These are phyloP conservation scores for Citrullus amarus DNA, from an alignment of 306 rosid species.

Conservation along the genomic window DNA sequence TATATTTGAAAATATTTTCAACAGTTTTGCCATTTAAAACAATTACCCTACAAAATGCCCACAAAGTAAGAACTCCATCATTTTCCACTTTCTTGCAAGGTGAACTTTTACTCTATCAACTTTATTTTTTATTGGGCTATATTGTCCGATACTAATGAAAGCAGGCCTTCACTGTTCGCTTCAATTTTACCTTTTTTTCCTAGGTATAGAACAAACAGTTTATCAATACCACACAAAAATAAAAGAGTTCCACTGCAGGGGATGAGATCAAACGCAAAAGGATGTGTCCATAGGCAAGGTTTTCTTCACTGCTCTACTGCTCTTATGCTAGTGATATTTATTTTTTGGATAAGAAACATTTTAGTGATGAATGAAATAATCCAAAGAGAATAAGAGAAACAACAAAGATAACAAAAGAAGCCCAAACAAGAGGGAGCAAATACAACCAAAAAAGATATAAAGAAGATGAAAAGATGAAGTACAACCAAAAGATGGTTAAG, in stretches of 20 bases:
- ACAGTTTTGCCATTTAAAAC: too few relatives aligned
- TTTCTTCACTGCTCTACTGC: not conserved
- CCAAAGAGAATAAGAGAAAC: too few relatives aligned
- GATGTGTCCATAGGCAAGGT: not conserved
- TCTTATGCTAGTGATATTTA: not conserved
- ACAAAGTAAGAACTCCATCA: not conserved
- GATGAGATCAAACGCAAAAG: not conserved
- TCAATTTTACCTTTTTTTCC: not conserved
- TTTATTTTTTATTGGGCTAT: not conserved
- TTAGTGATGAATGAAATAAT: too few relatives aligned
- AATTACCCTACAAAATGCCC: not conserved
- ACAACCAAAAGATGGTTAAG: too few relatives aligned
- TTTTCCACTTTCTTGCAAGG: constrained; percentile 1
- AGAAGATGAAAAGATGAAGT: too few relatives aligned
- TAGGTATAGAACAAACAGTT: not conserved
- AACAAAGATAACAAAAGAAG: too few relatives aligned
- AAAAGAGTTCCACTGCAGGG: not conserved
- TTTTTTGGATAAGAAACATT: too few relatives aligned
- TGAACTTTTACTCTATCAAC: not conserved
- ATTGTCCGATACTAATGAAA: not conserved
- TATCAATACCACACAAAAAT: not conserved
- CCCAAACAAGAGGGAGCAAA: too few relatives aligned
- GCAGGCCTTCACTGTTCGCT: not conserved
- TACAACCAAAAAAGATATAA: too few relatives aligned
- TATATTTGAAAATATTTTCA: too few relatives aligned